Conservation (phyloP, 177 flowering plant species). For the Tripterygium wilfordii region DNA sequence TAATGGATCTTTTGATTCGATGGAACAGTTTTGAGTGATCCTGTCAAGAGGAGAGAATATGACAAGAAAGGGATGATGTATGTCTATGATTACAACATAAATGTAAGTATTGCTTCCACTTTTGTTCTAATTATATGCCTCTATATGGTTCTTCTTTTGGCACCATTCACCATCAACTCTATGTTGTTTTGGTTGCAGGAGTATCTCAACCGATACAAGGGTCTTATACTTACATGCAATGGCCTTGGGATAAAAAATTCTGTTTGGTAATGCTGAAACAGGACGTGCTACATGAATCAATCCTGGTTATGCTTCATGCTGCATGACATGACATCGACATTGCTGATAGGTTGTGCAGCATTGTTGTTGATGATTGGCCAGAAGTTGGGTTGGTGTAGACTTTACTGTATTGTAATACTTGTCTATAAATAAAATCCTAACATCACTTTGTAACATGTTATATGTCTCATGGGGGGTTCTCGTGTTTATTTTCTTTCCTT, state of each 20-base stretch:
- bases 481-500: no score
- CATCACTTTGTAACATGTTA: no score
- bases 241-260: slow-evolving; percentile 81
- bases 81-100: slow-evolving; percentile 46
- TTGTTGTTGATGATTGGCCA: no score
- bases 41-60: slow-evolving; percentile 65
- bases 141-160: background rate
- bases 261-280: slow-evolving; percentile 60
- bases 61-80: slow-evolving; percentile 55
- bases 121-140: background rate
- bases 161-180: background rate
- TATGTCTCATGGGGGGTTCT: no score
- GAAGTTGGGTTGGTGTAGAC: no score
- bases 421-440: no score
- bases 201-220: slow-evolving; percentile 70
- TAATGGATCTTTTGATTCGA: background rate
- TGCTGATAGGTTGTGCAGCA: no score
- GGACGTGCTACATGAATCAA: no score
- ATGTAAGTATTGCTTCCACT: slow-evolving; percentile 33
- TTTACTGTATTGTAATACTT: no score
- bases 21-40: slow-evolving; percentile 76
- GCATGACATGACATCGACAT: no score
- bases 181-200: slow-evolving; percentile 63
- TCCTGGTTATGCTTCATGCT: no score
- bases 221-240: slow-evolving; percentile 89